Conservation (phyloP, 2,329 filamentous ascomycete genomes). For the Penicillium janthinellum region DNA sequence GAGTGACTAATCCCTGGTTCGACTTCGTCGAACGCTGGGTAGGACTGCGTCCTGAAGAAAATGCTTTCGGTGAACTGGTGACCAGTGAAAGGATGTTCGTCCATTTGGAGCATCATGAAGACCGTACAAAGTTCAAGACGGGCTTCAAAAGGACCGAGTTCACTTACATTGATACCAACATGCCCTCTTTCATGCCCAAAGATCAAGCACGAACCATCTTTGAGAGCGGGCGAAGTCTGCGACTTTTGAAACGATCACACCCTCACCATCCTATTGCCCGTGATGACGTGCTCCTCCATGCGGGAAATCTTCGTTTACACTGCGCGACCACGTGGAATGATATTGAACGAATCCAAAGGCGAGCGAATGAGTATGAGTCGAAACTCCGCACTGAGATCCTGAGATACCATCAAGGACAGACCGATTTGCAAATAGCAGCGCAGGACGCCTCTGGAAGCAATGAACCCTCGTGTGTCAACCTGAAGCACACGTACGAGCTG, state of each 20-base stretch:
- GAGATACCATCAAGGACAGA: conserved; percentile 35
- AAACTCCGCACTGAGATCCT: conserved; percentile 42
- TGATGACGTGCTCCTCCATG: conserved; percentile 49
- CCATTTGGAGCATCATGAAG: conserved; percentile 61
- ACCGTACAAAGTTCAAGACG: conserved; percentile 59
- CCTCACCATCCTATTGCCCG: conserved; percentile 68
- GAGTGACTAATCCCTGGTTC: conserved; percentile 67
- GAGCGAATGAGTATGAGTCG: conserved; percentile 52
- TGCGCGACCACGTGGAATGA: conserved; percentile 75
- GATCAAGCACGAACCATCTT: conserved; percentile 75
- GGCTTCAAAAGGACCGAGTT: conserved; percentile 66
- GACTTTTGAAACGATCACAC: conserved; percentile 71
- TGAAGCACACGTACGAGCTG: conserved; percentile 34
- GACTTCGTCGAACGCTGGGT: conserved; percentile 73
- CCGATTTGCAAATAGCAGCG: conserved; percentile 27
- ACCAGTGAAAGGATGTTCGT: conserved; percentile 62
- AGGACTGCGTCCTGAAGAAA: conserved; percentile 64
- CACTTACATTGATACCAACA: conserved; percentile 52
- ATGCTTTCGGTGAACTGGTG: conserved; percentile 53
- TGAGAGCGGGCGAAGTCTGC: conserved; percentile 75
- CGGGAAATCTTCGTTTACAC: conserved; percentile 59
- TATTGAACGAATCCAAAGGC: conserved; percentile 64
- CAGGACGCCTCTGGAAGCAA: not conserved
- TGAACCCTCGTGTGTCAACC: not conserved
- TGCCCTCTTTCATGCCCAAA: conserved; percentile 70